A percentile compares a stretch with the other conserved stretches of the same genome.
phyloP scores from a whole-genome alignment of 768 basidiomycete species.

The Mycena chlorophos region DNA sequence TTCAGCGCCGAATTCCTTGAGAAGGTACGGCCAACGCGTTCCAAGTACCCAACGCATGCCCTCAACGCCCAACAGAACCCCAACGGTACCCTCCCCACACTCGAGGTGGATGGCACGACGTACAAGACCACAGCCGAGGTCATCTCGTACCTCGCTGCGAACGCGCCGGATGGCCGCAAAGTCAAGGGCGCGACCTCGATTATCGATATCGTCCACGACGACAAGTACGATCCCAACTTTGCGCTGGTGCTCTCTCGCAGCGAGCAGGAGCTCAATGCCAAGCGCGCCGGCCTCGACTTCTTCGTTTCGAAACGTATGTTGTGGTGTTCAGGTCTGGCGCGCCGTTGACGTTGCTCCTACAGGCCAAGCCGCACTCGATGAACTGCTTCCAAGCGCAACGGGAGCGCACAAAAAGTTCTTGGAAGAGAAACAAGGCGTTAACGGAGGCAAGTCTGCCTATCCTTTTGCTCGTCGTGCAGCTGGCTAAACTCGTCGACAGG shows the following conservation, averaged over 20 bases:
- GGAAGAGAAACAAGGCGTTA: conserved; percentile 38
- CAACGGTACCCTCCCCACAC: conserved; percentile 43
- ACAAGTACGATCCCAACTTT: conserved; percentile 53
- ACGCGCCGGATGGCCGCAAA: conserved; percentile 26
- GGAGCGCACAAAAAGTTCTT: conserved; percentile 44
- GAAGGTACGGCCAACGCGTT: conserved; percentile 30
- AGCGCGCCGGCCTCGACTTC: not conserved
- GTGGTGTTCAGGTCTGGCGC: no score
- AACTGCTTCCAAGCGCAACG: no score
- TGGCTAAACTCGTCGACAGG: not conserved
- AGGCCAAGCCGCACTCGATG: no score
- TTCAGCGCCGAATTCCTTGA: conserved; percentile 46
- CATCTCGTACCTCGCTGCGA: conserved; percentile 38
- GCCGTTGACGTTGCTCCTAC: no score
- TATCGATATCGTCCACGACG: conserved; percentile 44
- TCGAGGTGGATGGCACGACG: conserved; percentile 34
- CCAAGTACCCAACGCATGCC: not conserved
- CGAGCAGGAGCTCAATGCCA: not conserved
- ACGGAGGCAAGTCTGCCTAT: conserved; percentile 27
- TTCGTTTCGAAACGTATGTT: conserved; percentile 40
- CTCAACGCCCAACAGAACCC: conserved; percentile 37
- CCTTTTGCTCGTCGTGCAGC: not conserved
- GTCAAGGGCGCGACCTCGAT: conserved; percentile 37
- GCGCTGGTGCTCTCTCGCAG: conserved; percentile 33
- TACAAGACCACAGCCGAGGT: conserved; percentile 45